Evolutionary conservation across 495 filamentous ascomycete genomes (phyloP), one percentile per base, ranked within the genome.

Genomic region (Extremus antarcticus): DNA sequence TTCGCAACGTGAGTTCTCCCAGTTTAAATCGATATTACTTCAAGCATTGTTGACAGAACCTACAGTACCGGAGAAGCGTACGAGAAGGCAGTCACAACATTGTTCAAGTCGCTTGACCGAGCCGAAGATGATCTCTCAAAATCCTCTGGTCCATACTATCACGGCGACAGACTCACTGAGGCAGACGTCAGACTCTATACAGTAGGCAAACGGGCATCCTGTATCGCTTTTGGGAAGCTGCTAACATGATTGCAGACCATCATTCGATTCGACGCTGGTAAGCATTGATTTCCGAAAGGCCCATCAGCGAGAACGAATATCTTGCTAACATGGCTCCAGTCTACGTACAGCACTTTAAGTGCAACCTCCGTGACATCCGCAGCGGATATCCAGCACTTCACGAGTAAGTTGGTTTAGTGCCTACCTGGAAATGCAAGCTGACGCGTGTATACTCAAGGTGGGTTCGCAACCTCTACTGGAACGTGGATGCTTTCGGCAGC

Each of bases 281-380:
- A n/a, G n/a, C n/a, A n/a, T n/a, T n/a, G n/a, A n/a, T n/a, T n/a
- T n/a, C n/a, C n/a, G n/a, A n/a, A n/a, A n/a, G n/a, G n/a, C n/a
- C n/a, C n/a, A n/a, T n/a, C n/a, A n/a, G n/a, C n/a, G n/a, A n/a
- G n/a, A n/a, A n/a, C n/a, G n/a, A n/a, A n/a, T n/a, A n/a, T n/a
- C n/a, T n/a, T n/a, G n/a, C n/a, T n/a, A n/a, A n/a, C n/a, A n/a
- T n/a, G n/a, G n/a, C n/a, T 62, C 75, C 80, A 13, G 87, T 92
- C 40, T 95, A 95, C 62, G 88, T 94, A 3, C 88, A 92, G 75
- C 87, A 94, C 68, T 95, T 95, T 75, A 94, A 94, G 74, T 90
- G 85, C 65, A 95, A 95, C 66, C 68, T 94, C 39, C 76, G 82
- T 8, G 87, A 88, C 70, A 94, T 95, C 54, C 71, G 90, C 2